phyloP scores from a whole-genome alignment of 176 grass and related monocot genomes.

The Juncus inflexus region DNA sequence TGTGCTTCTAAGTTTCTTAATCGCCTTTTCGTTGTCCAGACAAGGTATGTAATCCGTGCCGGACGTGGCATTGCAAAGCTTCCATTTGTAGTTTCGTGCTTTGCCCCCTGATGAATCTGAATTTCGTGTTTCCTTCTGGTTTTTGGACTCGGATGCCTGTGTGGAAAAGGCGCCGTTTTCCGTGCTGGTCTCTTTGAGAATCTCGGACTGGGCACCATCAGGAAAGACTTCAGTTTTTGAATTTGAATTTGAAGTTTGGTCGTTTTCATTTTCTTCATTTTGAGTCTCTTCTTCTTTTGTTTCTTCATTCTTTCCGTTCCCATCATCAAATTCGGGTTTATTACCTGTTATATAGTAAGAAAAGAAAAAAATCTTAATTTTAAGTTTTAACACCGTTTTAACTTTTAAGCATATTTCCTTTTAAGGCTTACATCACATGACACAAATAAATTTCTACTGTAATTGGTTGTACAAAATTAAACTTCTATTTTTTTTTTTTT shows the following conservation, averaged over 20 bases:
- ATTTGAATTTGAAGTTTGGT: slow-evolving; percentile 25
- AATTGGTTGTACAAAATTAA: no score
- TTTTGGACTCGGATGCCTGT: slow-evolving; percentile 78
- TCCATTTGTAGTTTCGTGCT: slow-evolving; percentile 59
- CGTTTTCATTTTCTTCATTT: slow-evolving; percentile 52
- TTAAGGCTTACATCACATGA: no score
- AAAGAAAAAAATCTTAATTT: no score
- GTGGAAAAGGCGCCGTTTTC: slow-evolving; percentile 73
- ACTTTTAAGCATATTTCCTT: no score
- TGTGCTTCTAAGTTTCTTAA: slow-evolving; percentile 72
- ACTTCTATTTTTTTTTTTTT: slow-evolving; percentile 35
- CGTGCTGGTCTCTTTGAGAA: slow-evolving; percentile 77
- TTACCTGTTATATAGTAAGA: no score
- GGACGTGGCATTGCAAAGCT: slow-evolving; percentile 59
- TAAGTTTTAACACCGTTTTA: no score
- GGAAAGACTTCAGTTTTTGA: slow-evolving; percentile 48
- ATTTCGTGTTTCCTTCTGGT: slow-evolving; percentile 58
- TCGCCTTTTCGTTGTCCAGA: slow-evolving; percentile 89
- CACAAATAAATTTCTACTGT: no score
- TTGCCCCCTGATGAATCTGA: slow-evolving; percentile 40
- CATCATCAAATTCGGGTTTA: slow-evolving; percentile 33
- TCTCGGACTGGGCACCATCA: slow-evolving; percentile 66
- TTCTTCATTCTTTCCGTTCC: slow-evolving; percentile 36
- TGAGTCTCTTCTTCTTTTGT: slow-evolving; percentile 46
- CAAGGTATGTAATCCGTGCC: slow-evolving; percentile 90